Base-by-base conservation (phyloP, 495 filamentous ascomycete species). In the Penicillium dipodomyicola region DNA sequence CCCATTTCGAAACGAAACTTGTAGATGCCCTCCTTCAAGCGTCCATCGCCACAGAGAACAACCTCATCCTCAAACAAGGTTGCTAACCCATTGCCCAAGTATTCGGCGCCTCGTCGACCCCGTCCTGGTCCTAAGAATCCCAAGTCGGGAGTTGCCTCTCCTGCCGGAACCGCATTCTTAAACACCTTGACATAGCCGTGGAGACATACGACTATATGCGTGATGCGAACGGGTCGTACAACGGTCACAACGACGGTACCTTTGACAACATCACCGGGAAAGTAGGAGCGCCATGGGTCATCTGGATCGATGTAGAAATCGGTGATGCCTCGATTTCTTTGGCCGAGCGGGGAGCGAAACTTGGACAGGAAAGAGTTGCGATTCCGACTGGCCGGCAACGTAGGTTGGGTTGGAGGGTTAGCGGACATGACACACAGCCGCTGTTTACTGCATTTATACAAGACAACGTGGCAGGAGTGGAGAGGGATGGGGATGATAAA, bases 1-100 rank as follows among this genome's bases (percentile, higher is more conserved):
- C 87, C 77, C 66, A 96, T 81, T 67, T 96, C 90, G 57, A 97
- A 98, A 45, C 89, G 85, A 71, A 98, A 98, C 64, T 94, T 88
- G 67, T 96, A 98, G 48, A 88, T 80, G 12, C 91, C 90, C 49
- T 89, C 82, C 52, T 91, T 88, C 27, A 97, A 78, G 61, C 88
- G 83, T 5, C 94, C 92, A 54, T 97, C 92, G 22, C 92, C 93
- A 65, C 92, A 96, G 37, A 97, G 80, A 15, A 93, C 86, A 54
- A 87, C 78, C 67, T 98, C 91, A 65, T 97, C 92, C 70, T 93
- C 88, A 63, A 97, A 97, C 41, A 98, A 73, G 7, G 87, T 90
- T 11, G 87, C 87, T 65, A 90, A 82, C 23, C 92, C 92, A 76
- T 92, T 90, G 32, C 87, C 88, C 67, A 85, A 80, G 64, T 92